Base-by-base conservation (phyloP, 2,329 filamentous ascomycete species). In the Reticulascus tulasneorum region DNA sequence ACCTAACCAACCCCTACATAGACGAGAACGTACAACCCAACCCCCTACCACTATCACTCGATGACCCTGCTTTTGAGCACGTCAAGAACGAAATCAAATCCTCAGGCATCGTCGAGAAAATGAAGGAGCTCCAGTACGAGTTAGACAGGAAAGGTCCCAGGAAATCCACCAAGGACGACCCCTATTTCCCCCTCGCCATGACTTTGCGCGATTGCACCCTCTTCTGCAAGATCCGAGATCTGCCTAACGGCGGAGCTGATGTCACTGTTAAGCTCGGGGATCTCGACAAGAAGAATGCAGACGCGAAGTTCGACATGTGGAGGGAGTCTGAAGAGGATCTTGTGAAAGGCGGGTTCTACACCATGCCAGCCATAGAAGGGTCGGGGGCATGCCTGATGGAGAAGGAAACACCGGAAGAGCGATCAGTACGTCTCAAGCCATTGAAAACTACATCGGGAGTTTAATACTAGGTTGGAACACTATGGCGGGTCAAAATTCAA, bases 131-230 rank as follows among this genome's bases (percentile, higher is more conserved):
- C n/a, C 64, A 68, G 38, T 60, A 68, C 34, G 47, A 57, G 6
- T 55, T 69, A 16, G 73, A 77, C 45, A 52, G 59, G 2, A 54
- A 48, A 0, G 64, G 66, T 0, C 67, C 73, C 15, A 57, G 76
- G 3, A 47, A 60, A 4, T 61, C 64, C 8, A 54, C 66, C 29
- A 55, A 55, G 2, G 52, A 56, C 4, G 59, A 71, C 23, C 54
- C 62, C 9, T 64, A 73, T 19, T 79, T 85, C 42, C 71, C 75
- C 10, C 66, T 86, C 7, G 84, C 84, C 37, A 91, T 91, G 86
- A 90, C 86, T 4, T 58, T 93, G 46, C 69, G 86, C 32, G 86
- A 93, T 63, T 89, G 86, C 56, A 86, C 84, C 4, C 75, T 86
- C 49, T 89, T 83, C 52, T 65, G 87, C 25, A 76, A 77, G 50